Percentiles rank a stretch among this genome's conserved stretches.
Evolutionary conservation across 2,329 filamentous ascomycete species (phyloP).

Genomic region (Pleomassaria siparia): DNA sequence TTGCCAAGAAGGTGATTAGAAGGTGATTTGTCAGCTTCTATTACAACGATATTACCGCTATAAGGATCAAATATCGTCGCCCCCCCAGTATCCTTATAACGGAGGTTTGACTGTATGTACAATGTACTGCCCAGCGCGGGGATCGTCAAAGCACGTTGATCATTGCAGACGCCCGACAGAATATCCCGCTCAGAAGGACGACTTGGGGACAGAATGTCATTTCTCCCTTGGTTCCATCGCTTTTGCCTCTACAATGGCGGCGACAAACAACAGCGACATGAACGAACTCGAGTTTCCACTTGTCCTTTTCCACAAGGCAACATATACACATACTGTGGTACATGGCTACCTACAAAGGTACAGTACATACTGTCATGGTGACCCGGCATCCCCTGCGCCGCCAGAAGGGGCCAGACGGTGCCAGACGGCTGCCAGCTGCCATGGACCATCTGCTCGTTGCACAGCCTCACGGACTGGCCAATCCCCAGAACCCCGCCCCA

Average conservation of each 20-base stretch:
- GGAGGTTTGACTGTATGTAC: too few species aligned
- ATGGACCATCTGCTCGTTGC: constrained; percentile 9
- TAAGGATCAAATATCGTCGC: too few species aligned
- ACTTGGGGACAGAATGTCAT: constrained; percentile 19
- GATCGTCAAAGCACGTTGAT: constrained; percentile 28
- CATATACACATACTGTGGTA: too few species aligned
- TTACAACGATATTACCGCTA: too few species aligned
- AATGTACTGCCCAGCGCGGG: constrained; percentile 1
- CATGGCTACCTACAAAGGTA: too few species aligned
- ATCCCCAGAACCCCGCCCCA: constrained; percentile 9
- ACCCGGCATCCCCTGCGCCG: constrained; percentile 2
- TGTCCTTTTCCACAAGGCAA: background rate
- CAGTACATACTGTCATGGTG: constrained; percentile 9
- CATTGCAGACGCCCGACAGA: constrained; percentile 23
- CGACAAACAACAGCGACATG: background rate
- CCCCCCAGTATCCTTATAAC: too few species aligned
- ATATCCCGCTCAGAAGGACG: constrained; percentile 2
- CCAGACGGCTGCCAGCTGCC: constrained; percentile 6
- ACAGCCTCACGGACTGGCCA: constrained; percentile 20
- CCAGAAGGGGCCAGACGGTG: constrained; percentile 5
- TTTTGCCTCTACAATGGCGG: constrained; percentile 3
- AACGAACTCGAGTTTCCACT: too few species aligned
- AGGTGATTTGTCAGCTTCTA: too few species aligned
- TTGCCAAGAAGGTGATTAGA: too few species aligned
- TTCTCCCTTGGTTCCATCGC: background rate